These are phyloP conservation scores for Ceratobasidium sp. DNA, from an alignment of 1,284 basidiomycete species.

Conservation along the genomic window DNA sequence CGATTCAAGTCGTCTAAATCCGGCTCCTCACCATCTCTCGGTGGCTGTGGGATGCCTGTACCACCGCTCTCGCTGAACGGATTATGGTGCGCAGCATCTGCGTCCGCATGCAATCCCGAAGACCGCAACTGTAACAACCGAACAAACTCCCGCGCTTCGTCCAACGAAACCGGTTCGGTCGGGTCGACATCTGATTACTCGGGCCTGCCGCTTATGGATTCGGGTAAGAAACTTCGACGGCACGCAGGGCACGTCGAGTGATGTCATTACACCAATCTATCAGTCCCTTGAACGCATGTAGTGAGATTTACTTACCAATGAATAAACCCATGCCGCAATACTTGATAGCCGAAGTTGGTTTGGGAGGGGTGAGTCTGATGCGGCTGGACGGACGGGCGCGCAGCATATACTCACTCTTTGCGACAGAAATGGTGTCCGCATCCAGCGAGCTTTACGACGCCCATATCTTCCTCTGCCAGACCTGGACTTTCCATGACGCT, in stretches of 20 bases:
- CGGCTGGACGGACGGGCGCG: not conserved
- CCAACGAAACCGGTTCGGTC: not conserved
- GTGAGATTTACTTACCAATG: conserved; percentile 1
- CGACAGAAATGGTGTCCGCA: conserved; percentile 45
- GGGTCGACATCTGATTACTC: conserved; percentile 20
- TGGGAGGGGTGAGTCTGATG: not conserved
- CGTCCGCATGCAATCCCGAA: not conserved
- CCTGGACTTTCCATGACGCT: conserved; percentile 44
- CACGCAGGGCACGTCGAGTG: conserved; percentile 45
- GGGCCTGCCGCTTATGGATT: not conserved
- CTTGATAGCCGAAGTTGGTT: not conserved
- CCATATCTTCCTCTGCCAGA: conserved; percentile 42
- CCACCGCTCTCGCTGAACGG: conserved; percentile 24
- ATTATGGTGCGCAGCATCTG: conserved; percentile 17
- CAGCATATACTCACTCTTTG: conserved; percentile 42
- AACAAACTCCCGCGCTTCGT: conserved; percentile 19
- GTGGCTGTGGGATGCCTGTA: conserved; percentile 1
- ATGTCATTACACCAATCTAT: not conserved
- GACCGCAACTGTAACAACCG: conserved; percentile 2
- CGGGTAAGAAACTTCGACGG: conserved; percentile 30
- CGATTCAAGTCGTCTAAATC: not conserved
- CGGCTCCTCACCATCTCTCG: not conserved
- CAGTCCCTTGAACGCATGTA: not conserved
- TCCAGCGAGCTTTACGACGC: conserved; percentile 40
- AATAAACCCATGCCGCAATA: conserved; percentile 36